Percentiles rank a stretch among this genome's conserved stretches.
phyloP scores from a whole-genome alignment of 2,329 filamentous ascomycete species.

The Sporothrix curviconia region DNA sequence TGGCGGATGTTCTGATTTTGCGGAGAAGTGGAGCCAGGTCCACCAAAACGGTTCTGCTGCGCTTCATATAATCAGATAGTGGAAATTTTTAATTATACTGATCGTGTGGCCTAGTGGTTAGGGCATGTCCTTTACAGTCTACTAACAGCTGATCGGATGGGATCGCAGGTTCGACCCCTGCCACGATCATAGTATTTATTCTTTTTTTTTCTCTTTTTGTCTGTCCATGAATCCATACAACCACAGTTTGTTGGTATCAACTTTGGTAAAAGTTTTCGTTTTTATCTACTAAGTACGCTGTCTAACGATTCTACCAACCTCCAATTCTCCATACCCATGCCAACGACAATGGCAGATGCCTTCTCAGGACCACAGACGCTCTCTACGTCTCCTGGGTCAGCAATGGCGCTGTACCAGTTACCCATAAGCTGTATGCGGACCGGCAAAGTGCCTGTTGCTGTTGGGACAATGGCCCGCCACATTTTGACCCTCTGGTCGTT shows the following conservation, averaged over 20 bases:
- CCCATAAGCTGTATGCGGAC: conserved; percentile 35
- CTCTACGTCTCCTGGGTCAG: conserved; percentile 50
- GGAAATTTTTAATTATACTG: conserved; percentile 6
- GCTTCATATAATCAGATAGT: conserved; percentile 3
- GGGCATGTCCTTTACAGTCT: conserved; percentile 24
- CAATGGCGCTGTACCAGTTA: conserved; percentile 51
- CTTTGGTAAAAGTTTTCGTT: not conserved
- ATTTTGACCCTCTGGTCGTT: conserved; percentile 57
- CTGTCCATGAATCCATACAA: not conserved
- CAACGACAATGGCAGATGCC: conserved; percentile 32
- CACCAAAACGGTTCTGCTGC: not conserved
- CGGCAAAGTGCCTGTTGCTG: no score
- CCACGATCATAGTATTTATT: conserved; percentile 20
- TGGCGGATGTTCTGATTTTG: not conserved
- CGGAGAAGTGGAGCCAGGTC: not conserved
- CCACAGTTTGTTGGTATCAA: not conserved
- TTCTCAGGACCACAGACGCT: conserved; percentile 23
- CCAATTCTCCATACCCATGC: conserved; percentile 44
- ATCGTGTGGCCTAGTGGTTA: conserved; percentile 25
- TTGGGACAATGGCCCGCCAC: conserved; percentile 36
- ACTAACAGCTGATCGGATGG: conserved; percentile 19
- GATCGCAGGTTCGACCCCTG: conserved; percentile 26
- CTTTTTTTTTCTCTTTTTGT: conserved; percentile 3
- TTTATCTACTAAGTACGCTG: not conserved
- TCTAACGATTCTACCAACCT: conserved; percentile 4